Base-by-base conservation (phyloP, 169 alveolate species). In the Plasmodium inui region DNA sequence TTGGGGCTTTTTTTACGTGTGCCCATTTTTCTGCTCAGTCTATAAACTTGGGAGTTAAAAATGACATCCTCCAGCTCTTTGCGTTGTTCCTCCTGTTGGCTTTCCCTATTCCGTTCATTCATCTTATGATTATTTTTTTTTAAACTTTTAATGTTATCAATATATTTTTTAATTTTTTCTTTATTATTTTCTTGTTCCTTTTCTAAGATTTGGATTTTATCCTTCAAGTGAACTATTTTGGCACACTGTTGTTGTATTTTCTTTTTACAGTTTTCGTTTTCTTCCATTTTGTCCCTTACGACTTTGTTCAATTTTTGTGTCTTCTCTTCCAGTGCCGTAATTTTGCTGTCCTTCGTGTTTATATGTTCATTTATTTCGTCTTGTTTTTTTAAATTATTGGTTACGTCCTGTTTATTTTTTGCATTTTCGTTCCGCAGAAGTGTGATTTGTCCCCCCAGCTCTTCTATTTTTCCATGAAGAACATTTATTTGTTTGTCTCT, bases 121-220 rank as follows among this genome's bases (percentile, higher is more conserved):
- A 32, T 74, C 61, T 74, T 85, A 7, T 14, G 55, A 32, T 76
- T 85, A 34, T 9, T 41, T 55, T 85, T 85, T 73, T 85, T 85
- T 85, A 85, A 74, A 17, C 19, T 30, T 85, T 85, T 85, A 41
- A 85, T 85, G 26, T 14, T 50, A 30, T 85, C 86, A 50, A 37
- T 26, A 70, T 74, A 50, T 19, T 85, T 85, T 85, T 85, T 85
- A 74, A 85, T 73, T 85, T 85, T 85, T 14, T 85, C 93, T 32
- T 55, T 74, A 55, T 85, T 80, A 50, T 32, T 67, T 85, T 74
- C 34, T 73, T 85, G 85, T 3, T 76, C 85, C 26, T 55, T 74
- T 50, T 85, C 85, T 22, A 85, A 32, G 3, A 34, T 28, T 74
- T 85, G 85, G 0, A 85, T 85, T 85, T 85, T 85, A 34, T 85